These are phyloP conservation scores for Lepraria neglecta DNA, from an alignment of 495 filamentous ascomycete genomes.

Conservation along the genomic window DNA sequence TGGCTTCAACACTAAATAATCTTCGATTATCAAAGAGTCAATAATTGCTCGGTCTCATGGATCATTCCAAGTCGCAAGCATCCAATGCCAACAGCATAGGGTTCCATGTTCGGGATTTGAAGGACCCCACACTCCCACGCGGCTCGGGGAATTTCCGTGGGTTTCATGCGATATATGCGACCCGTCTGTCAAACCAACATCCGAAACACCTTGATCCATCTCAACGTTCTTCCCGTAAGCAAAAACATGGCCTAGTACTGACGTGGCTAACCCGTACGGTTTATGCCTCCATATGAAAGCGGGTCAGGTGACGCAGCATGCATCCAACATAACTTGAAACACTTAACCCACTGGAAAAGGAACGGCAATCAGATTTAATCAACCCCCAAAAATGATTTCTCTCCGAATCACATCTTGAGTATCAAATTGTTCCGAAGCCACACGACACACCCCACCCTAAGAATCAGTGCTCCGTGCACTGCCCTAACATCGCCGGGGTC, in stretches of 20 bases:
- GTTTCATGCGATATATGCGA: not conserved
- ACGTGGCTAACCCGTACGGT: not conserved
- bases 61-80: not conserved
- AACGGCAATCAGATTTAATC: not conserved
- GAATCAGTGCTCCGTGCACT: too few species aligned
- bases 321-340: not conserved
- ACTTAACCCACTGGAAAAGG: not conserved
- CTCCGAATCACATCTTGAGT: too few species aligned
- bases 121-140: not conserved
- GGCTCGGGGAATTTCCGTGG: not conserved
- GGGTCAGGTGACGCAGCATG: not conserved
- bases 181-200: slow-evolving; percentile 4
- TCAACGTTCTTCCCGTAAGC: not conserved
- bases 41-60: not conserved
- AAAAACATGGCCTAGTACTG: not conserved
- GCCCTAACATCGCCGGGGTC: too few species aligned
- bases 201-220: not conserved
- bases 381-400: not conserved
- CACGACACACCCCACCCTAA: too few species aligned
- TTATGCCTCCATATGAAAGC: not conserved
- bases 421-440: too few species aligned
- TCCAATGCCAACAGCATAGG: not conserved
- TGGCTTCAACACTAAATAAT: slow-evolving; percentile 1
- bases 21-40: not conserved
- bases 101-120: not conserved